phyloP scores from a whole-genome alignment of 768 basidiomycete genomes.

The Trametes gibbosa region DNA sequence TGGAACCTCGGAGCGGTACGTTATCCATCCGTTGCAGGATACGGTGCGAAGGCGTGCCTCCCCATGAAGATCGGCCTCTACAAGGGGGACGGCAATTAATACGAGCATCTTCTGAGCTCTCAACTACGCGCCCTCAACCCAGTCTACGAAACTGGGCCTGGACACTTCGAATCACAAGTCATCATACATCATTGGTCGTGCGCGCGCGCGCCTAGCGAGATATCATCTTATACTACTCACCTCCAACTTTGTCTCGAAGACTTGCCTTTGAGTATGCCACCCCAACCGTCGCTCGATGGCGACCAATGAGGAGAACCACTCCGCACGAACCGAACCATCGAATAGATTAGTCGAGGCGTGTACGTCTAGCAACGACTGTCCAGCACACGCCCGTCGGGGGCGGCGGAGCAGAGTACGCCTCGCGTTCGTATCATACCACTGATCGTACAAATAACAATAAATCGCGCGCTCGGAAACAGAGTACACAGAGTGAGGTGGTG shows the following conservation, averaged over 20 bases:
- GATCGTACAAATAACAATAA: constrained; percentile 15
- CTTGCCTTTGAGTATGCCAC: no score
- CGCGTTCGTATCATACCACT: neutral
- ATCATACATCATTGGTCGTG: no score
- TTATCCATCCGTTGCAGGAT: constrained; percentile 15
- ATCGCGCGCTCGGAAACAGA: neutral
- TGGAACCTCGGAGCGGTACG: constrained; percentile 21
- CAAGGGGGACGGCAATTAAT: neutral
- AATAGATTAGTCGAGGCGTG: neutral
- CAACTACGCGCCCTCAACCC: no score
- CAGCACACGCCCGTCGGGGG: neutral
- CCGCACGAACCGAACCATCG: neutral
- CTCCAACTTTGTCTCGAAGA: no score
- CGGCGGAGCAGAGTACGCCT: neutral
- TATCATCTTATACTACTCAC: no score
- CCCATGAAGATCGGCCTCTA: constrained; percentile 16
- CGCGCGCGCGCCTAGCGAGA: no score
- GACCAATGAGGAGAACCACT: no score
- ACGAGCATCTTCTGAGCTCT: no score
- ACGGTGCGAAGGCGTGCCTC: neutral
- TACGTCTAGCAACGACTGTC: neutral
- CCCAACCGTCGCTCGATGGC: no score
- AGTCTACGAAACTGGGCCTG: no score
- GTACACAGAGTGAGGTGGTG: neutral
- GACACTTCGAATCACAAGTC: no score